Base-by-base conservation (phyloP, 805 yeast species). In the Saturnispora hagleri region DNA sequence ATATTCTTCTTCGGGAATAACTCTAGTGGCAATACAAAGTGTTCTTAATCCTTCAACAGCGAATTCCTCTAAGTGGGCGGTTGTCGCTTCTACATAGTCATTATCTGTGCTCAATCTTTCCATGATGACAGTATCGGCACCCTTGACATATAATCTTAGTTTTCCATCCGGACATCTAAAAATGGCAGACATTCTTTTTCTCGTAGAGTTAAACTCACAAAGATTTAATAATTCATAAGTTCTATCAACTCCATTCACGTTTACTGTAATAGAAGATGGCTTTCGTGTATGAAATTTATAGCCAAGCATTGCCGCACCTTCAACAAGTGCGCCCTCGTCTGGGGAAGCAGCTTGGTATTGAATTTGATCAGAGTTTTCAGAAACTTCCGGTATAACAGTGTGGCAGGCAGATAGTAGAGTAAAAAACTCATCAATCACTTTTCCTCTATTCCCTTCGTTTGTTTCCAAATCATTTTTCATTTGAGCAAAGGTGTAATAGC, bases 331-430 rank as follows among this genome's bases (percentile, higher is more conserved):
- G 48, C 99, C 99, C 72, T 95, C 99, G 71, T 93, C 99, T 0
- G 99, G 99, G 0, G 98, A 90, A 0, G 99, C 97, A 1, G 99
- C 99, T 69, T 93, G 99, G 66, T 95, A 93, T 65, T 88, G 90
- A 56, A 93, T 82, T 44, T 50, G 41, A 17, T 33, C 33, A 2
- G 74, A 59, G 0, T 86, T 87, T 1, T 74, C 81, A 54, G 75
- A 76, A 18, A 77, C 72, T 66, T 93, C 99, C 0, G 99, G 99
- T 55, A 93, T 93, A 41, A 93, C 99, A 0, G 99, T 95, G 62
- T 93, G 99, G 66, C 99, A 93, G 0, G 96, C 82, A 40, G 98
- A 88, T 53, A 93, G 72, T 47, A 90, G 71, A 0, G 90, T 83
- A 56, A 93, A 75, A 58, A 95, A 90, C 60, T 85, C 88, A 61